Evolutionary conservation across 805 yeast species (phyloP), one percentile per base, ranked within the genome.

Genomic region (Kazachstania kunashirensis): DNA sequence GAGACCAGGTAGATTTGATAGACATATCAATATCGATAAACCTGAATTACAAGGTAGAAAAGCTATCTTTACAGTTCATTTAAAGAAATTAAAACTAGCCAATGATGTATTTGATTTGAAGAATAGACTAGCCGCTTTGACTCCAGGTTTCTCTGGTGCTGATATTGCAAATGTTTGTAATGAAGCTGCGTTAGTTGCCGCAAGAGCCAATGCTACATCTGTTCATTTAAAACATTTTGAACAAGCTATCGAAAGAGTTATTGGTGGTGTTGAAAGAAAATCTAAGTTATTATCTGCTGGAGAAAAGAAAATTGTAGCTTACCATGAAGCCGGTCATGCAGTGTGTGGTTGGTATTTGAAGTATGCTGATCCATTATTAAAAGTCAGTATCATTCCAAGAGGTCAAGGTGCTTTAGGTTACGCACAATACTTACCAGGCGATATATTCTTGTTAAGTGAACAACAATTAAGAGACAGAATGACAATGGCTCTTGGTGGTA

Each of bases 291-390:
- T 94, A 42, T 75, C 85, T 3, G 80, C 85, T 1, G 88, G 81
- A 41, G 97, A 94, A 56, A 84, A 86, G 63, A 76, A 69, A 44
- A 77, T 85, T 19, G 96, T 94, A 39, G 98, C 98, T 1, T 92
- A 82, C 53, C 98, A 94, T 57, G 99, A 92, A 61, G 98, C 99
- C 3, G 99, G 98, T 4, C 98, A 94, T 62, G 98, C 99, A 9
- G 75, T 92, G 42, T 88, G 97, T 61, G 98, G 98, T 10, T 92
- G 98, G 99, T 86, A 68, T 54, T 70, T 92, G 52, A 75, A 83
- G 59, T 72, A 73, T 59, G 95, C 97, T 2, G 96, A 89, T 56
- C 98, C 98, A 6, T 66, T 94, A 39, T 68, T 92, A 42, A 92
- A 92, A 66, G 98, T 92, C 14, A 84, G 96, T 12, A 92, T 94